Percentiles rank a stretch among this genome's conserved stretches.
Conservation (phyloP, 2,329 filamentous ascomycete genomes). For the Trichoderma atroviride region DNA sequence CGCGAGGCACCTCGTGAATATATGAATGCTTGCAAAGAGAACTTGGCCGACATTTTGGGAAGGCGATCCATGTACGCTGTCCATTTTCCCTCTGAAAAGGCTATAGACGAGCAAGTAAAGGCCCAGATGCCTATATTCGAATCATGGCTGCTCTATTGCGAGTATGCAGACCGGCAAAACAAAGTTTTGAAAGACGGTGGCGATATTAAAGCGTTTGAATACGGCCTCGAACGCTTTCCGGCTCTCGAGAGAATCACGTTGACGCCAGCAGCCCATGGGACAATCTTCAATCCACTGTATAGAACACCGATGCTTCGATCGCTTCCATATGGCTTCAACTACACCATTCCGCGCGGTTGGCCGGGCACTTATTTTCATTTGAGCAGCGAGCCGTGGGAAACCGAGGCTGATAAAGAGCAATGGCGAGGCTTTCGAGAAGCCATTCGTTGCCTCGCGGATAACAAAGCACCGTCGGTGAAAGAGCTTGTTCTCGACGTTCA, state of each 20-base stretch:
- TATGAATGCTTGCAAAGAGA: neutral
- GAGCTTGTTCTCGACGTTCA: conserved; percentile 42
- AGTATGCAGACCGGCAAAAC: neutral
- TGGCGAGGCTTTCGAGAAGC: conserved; percentile 39
- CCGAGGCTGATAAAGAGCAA: conserved; percentile 29
- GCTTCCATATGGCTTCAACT: conserved; percentile 45
- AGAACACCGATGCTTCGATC: conserved; percentile 47
- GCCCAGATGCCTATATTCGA: neutral
- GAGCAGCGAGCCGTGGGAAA: neutral
- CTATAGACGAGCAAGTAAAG: neutral
- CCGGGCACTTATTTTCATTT: neutral
- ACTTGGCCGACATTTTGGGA: neutral
- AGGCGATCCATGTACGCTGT: neutral
- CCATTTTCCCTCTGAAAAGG: neutral
- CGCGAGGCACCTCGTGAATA: neutral
- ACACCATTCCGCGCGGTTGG: conserved; percentile 41
- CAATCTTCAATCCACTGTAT: conserved; percentile 42
- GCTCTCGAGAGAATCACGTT: conserved; percentile 42
- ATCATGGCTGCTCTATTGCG: neutral
- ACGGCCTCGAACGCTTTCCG: conserved; percentile 41
- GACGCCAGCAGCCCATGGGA: conserved; percentile 45
- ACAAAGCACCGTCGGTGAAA: conserved; percentile 33
- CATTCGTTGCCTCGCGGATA: conserved; percentile 32
- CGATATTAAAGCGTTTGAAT: conserved; percentile 39
- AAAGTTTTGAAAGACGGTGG: conserved; percentile 33